Evolutionary conservation across 2,329 filamentous ascomycete species (phyloP), one percentile per base, ranked within the genome.

Genomic region (Didymosphaeria variabile): DNA sequence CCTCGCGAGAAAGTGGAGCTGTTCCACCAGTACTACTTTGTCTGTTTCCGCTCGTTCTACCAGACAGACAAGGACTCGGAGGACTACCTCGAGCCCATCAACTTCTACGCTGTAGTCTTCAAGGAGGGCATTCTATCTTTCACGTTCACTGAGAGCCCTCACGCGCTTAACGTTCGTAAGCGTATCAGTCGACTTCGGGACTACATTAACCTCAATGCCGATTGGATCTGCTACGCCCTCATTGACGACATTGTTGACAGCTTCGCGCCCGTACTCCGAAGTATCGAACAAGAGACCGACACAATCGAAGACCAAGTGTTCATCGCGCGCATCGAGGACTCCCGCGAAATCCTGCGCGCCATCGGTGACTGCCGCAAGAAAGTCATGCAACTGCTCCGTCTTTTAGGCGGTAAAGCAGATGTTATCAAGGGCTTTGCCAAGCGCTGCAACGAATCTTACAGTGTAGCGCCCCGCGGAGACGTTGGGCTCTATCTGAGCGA

Each of bases 181-280:
- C 89, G 95, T 79, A 98, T 99, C 72, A 90, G 92, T 26, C 91
- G 93, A 69, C 85, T 99, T 58, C 94, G 97, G 74, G 95, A 99
- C 74, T 98, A 97, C 74, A 91, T 98, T 71, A 90, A 94, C 63
- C 85, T 99, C 42, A 97, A 93, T 75, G 94, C 93, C 69, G 95
- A 99, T 80, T 99, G 96, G 94, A 96, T 98, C 70, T 99, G 95
- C 83, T 99, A 99, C 76, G 95, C 95, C 46, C 86, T 99, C 74
- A 98, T 99, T 76, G 95, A 99, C 79, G 93, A 99, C 75, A 99
- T 99, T 74, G 95, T 98, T 62, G 95, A 99, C 81, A 92, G 89
- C 23, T 99, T 98, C 73, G 94, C 91, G 0, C 94, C 94, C 15
- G 89, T 93, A 32, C 97, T 99, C 66, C 89, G 88, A 59, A 90